Evolutionary conservation across 768 basidiomycete genomes (phyloP).

Genomic region (Amanita rubescens): DNA sequence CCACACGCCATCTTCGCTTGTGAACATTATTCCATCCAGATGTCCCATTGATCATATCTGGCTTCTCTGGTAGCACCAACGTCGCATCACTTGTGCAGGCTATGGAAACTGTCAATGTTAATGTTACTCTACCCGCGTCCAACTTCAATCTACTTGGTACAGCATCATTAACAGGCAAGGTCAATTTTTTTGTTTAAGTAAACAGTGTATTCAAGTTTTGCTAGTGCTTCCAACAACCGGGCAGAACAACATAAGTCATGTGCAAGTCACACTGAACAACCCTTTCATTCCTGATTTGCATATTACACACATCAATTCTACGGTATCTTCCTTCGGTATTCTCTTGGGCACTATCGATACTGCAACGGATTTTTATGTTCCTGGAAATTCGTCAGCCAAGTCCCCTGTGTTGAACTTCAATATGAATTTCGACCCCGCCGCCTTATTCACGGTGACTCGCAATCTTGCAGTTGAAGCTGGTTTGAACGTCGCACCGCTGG

Average conservation of each 20-base stretch:
- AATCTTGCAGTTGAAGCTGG: slow-evolving; percentile 58
- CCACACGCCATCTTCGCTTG: neutral
- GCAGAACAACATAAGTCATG: slow-evolving; percentile 56
- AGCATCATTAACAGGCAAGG: slow-evolving; percentile 46
- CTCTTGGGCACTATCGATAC: slow-evolving; percentile 54
- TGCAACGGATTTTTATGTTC: slow-evolving; percentile 39
- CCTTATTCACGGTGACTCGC: slow-evolving; percentile 68
- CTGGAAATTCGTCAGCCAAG: slow-evolving; percentile 45
- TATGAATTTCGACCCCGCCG: slow-evolving; percentile 61
- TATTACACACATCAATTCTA: slow-evolving; percentile 52
- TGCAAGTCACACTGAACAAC: slow-evolving; percentile 54
- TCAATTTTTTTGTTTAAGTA: neutral
- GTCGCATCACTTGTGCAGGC: slow-evolving; percentile 52
- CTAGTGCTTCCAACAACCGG: slow-evolving; percentile 62
- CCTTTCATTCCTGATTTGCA: slow-evolving; percentile 57
- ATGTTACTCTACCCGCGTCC: slow-evolving; percentile 52
- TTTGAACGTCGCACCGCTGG: slow-evolving; percentile 50
- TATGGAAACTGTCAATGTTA: slow-evolving; percentile 51
- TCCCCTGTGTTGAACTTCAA: slow-evolving; percentile 53
- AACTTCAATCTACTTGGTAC: slow-evolving; percentile 47
- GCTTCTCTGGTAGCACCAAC: slow-evolving; percentile 53
- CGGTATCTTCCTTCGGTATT: slow-evolving; percentile 56
- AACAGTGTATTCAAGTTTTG: neutral
- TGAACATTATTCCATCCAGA: slow-evolving; percentile 25
- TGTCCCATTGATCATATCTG: slow-evolving; percentile 47